Evolutionary conservation across 176 grass and related monocot species (phyloP), one percentile per base, ranked within the genome.

Genomic region (Oryza australiensis): DNA sequence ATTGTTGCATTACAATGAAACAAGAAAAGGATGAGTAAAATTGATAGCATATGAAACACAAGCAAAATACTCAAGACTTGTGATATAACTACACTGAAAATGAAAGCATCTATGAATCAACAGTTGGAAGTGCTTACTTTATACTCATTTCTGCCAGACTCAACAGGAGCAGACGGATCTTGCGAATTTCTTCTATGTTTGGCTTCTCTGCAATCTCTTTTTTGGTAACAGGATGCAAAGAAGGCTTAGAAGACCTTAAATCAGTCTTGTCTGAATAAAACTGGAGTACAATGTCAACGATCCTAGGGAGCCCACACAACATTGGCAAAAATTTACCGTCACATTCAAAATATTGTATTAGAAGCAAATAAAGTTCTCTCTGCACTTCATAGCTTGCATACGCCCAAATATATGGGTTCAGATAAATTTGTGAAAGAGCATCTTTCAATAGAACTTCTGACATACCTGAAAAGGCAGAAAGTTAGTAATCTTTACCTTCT

Each of bases 71-170:
- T 18, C 73, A 35, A 51, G 48, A 72, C 34, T 35, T 68, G 70
- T 30, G 16, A 85, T 18, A 67, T 77, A 10, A 46, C 46, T 76
- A 77, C 53, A 83, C 20, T 62, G 41, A 76, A 82, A 51, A 73
- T 68, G 49, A 64, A 55, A 90, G 79, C 87, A 89, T 78, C 64
- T 83, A 28, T 76, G 74, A 81, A 94, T 60, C 75, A 70, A 89
- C 79, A 92, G 89, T 80, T 78, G 42, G 22, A 42, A 29, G 70
- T 67, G 68, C 57, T 83, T 87, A 95, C 95, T 90, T 93, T 66
- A 98, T 78, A 79, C 88, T 90, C 92, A 98, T 98, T 84, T 98
- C 95, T 81, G 92, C 92, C 72, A 98, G 68, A 83, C 95, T 98
- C 84, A 98, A 88, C 53, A 98, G 82, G 73, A 98, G 92, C 46